Evolutionary conservation across 176 grass and related monocot genomes (phyloP).

Genomic region (Tillandsia leiboldiana): DNA sequence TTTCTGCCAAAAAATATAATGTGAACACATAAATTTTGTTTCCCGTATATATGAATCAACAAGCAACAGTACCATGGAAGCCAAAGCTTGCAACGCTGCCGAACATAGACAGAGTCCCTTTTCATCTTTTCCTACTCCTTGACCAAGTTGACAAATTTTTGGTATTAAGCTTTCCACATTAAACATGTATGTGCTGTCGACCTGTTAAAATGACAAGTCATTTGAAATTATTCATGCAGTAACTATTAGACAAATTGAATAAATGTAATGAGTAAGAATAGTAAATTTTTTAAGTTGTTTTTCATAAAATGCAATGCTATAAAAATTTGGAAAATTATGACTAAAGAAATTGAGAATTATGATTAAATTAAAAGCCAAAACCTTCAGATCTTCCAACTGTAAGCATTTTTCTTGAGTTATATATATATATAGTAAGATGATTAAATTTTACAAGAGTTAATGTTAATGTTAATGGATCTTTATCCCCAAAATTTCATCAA

Average conservation of each 20-base stretch:
- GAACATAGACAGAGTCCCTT: slow-evolving; percentile 51
- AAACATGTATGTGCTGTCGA: slow-evolving; percentile 91
- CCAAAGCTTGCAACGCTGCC: slow-evolving; percentile 72
- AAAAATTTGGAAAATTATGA: not conserved
- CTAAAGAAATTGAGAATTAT: not conserved
- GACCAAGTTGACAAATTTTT: slow-evolving; percentile 84
- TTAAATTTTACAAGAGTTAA: no score
- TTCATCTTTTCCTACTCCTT: slow-evolving; percentile 58
- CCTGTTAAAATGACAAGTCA: slow-evolving; percentile 44
- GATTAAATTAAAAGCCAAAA: no score
- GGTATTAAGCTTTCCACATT: slow-evolving; percentile 85
- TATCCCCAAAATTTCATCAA: no score
- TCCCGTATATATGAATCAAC: not conserved
- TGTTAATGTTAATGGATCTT: no score
- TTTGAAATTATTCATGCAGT: not conserved
- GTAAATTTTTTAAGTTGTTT: no score
- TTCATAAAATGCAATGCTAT: not conserved
- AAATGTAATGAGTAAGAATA: not conserved
- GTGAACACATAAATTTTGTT: not conserved
- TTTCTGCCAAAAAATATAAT: not conserved
- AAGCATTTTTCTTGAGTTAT: no score
- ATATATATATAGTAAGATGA: no score
- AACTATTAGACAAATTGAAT: not conserved
- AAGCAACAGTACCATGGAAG: slow-evolving; percentile 67
- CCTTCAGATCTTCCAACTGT: no score